Base-by-base conservation (phyloP, 768 basidiomycete genomes). In the Boletus rubroflammeus region DNA sequence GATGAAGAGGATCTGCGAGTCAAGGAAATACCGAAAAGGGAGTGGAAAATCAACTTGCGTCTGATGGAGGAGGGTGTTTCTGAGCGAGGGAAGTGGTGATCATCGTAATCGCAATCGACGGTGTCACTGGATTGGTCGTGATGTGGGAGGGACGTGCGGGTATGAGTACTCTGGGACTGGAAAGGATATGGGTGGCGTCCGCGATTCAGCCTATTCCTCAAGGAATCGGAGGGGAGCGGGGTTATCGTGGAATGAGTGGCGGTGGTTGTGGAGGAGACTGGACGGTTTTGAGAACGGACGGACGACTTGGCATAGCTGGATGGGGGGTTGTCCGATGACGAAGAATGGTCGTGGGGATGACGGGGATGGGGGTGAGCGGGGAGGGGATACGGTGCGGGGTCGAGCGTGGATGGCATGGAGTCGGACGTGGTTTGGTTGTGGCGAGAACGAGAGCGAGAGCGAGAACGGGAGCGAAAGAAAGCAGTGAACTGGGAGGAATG, bases 221-320 rank as follows among this genome's bases (percentile, higher is more conserved):
- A n/a, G 21, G 51, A 41, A 71, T 81, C 69, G 25, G 80, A 80
- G 0, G 82, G 81, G 15, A 73, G 71, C n/a, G 84, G 83, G 6
- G 79, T 81, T 51, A 82, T 74, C 5, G 85, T 86, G 19, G 79
- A 76, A 61, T 81, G 80, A 2, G 85, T 85, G 1, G 81, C 78
- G 17, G 81, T 81, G 0, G 85, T 85, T 0, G 81, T 83, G 21
- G 82, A 79, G 3, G 86, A 87, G 23, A 89, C 71, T 4, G 87
- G 87, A 6, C 86, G 80, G 21, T 81, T 83, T 55, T 75, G 73
- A 53, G 71, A 64, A 21, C 83, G 78, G 5, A 78, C 72, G 25
- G 73, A 59, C 1, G 82, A 80, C 62, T 81, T 69, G 21, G 48
- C 7, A 17, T 65, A 65, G 49, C 61, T 71, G 2, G 65, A 60